Evolutionary conservation across 805 yeast genomes (phyloP), one percentile per base, ranked within the genome.

Genomic region (Debaryomyces hansenii): DNA sequence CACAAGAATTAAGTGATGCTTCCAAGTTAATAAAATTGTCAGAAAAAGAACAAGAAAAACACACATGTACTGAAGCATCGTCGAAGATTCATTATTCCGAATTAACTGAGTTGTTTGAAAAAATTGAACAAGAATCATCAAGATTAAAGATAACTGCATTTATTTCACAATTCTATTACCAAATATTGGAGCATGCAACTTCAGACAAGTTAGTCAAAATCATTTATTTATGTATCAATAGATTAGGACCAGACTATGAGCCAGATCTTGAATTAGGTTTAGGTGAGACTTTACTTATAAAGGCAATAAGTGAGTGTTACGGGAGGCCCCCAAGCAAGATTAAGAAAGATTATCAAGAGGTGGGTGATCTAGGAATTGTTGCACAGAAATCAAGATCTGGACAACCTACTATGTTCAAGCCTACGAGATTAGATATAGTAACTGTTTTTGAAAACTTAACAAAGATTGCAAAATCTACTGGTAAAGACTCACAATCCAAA

Each of bases 241-340:
- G 92, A 50, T 69, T 91, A 8, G 97, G 97, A 0, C 99, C 99
- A 0, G 99, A 94, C 63, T 94, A 94, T 60, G 96, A 90, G 60
- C 75, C 77, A 1, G 97, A 95, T 27, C 70, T 92, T 47, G 99
- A 94, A 60, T 72, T 94, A 20, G 99, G 99, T 0, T 75, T 94
- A 2, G 99, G 99, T 14, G 99, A 94, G 64, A 83, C 95, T 2
- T 62, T 94, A 9, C 70, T 94, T 21, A 82, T 91, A 58, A 94
- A 91, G 59, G 94, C 98, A 0, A 81, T 94, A 35, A 83, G 90
- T 31, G 96, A 88, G 59, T 82, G 96, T 41, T 91, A 96, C 14
- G 99, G 99, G 1, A 75, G 96, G 45, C 77, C 91, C 0, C 54
- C 81, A 0, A 70, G 82, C 2, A 88, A 84, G 50, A 79, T 94